Percentiles rank a stretch among this genome's conserved stretches.
Evolutionary conservation across 176 grass and related monocot species (phyloP).

Genomic region (Juncus effusus): DNA sequence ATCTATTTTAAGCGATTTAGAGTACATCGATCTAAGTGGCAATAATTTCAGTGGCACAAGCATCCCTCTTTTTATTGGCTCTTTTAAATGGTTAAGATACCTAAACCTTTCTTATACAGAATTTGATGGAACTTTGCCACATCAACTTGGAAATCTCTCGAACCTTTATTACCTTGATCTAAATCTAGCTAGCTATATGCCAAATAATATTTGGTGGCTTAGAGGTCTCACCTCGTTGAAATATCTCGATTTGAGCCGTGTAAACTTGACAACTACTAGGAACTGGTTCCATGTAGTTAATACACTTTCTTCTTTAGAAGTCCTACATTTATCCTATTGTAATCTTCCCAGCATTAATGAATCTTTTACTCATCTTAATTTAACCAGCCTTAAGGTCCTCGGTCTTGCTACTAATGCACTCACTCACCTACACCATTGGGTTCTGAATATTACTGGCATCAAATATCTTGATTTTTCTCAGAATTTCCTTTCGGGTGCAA

Average conservation of each 20-base stretch:
- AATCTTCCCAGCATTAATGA: neutral
- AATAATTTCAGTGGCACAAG: neutral
- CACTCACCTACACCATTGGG: neutral
- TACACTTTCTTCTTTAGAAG: constrained; percentile 23
- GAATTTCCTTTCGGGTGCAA: neutral
- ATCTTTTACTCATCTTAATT: neutral
- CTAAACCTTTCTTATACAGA: constrained; percentile 1
- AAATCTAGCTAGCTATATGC: neutral
- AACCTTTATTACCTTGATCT: constrained; percentile 20
- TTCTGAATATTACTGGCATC: neutral
- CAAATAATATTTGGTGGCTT: constrained; percentile 27
- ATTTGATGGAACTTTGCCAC: constrained; percentile 13
- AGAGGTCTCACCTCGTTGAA: constrained; percentile 17
- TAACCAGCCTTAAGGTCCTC: constrained; percentile 14
- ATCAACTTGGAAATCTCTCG: constrained; percentile 10
- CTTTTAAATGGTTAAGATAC: constrained; percentile 7
- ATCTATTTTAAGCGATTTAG: constrained; percentile 15
- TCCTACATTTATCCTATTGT: neutral
- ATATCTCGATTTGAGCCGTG: neutral
- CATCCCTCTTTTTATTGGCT: constrained; percentile 21
- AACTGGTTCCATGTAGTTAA: constrained; percentile 18
- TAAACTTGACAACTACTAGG: constrained; percentile 10
- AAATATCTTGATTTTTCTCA: neutral
- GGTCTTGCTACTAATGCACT: constrained; percentile 9
- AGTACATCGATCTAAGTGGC: constrained; percentile 13